These are phyloP conservation scores for Penicillium brevicompactum DNA, from an alignment of 2,329 filamentous ascomycete species.

Conservation along the genomic window DNA sequence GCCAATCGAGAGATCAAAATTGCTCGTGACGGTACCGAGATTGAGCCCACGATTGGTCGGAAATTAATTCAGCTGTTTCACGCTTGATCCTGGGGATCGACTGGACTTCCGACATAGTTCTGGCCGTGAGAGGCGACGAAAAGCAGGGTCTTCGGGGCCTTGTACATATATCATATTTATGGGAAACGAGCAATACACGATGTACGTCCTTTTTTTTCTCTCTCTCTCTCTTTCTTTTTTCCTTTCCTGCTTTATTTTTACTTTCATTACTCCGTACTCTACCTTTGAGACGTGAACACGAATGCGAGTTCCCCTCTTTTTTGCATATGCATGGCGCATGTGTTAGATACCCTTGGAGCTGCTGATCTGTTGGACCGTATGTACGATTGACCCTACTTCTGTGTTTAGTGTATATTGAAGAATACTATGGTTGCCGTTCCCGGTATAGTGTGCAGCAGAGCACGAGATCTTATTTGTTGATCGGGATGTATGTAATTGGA, in stretches of 20 bases:
- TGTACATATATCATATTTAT: conserved; percentile 1
- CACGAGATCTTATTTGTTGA: no score
- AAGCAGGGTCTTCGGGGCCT: neutral
- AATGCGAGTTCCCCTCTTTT: neutral
- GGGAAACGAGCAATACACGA: conserved; percentile 30
- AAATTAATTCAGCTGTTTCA: conserved; percentile 80
- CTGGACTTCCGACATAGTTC: neutral
- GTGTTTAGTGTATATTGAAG: neutral
- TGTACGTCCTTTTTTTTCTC: conserved; percentile 15
- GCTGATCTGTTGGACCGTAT: neutral
- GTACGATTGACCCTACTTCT: neutral
- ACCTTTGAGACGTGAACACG: neutral
- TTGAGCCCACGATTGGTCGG: conserved; percentile 80
- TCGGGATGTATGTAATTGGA: no score
- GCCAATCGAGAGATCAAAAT: conserved; percentile 95
- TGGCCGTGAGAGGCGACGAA: neutral
- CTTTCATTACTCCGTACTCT: neutral
- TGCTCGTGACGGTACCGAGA: conserved; percentile 87
- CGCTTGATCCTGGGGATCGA: conserved; percentile 7
- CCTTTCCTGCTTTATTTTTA: neutral
- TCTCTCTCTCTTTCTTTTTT: conserved; percentile 8
- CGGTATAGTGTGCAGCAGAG: no score
- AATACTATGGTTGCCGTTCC: no score
- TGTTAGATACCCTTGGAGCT: neutral
- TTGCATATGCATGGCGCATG: neutral